These are phyloP conservation scores for Cyclotella kingstonii DNA, from an alignment of 108 stramenopile species.

Conservation along the genomic window DNA sequence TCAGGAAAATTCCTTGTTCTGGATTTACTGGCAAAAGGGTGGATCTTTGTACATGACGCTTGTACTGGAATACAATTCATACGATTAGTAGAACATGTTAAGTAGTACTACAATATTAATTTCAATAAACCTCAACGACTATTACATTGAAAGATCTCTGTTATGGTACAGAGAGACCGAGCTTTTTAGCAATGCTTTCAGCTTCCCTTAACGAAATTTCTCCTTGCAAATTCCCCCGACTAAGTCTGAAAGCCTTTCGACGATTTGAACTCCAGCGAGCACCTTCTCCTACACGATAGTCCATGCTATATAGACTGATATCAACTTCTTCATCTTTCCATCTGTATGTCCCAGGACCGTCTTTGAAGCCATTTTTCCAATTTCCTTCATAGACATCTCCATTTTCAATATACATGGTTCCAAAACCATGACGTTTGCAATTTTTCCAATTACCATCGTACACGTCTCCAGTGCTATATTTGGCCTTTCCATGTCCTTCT, in stretches of 20 bases:
- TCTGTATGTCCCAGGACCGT: constrained; percentile 46
- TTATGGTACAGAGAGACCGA: constrained; percentile 28
- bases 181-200: constrained; percentile 29
- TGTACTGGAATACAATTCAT: constrained; percentile 32
- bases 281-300: constrained; percentile 50
- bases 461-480: constrained; percentile 31
- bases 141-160: not conserved
- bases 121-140: too few species aligned
- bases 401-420: constrained; percentile 45
- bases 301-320: constrained; percentile 42
- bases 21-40: constrained; percentile 30
- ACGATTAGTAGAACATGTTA: too few species aligned
- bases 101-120: too few species aligned
- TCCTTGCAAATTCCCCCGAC: constrained; percentile 45
- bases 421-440: constrained; percentile 38
- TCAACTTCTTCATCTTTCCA: constrained; percentile 56
- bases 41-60: constrained; percentile 19
- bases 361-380: constrained; percentile 42
- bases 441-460: constrained; percentile 42
- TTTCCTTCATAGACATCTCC: constrained; percentile 48
- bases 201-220: constrained; percentile 39
- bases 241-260: constrained; percentile 35
- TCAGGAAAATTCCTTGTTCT: constrained; percentile 32
- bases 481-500: constrained; percentile 39
- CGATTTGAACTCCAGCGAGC: constrained; percentile 50